Base-by-base conservation (phyloP, 768 basidiomycete species). In the Dioszegia hungarica region DNA sequence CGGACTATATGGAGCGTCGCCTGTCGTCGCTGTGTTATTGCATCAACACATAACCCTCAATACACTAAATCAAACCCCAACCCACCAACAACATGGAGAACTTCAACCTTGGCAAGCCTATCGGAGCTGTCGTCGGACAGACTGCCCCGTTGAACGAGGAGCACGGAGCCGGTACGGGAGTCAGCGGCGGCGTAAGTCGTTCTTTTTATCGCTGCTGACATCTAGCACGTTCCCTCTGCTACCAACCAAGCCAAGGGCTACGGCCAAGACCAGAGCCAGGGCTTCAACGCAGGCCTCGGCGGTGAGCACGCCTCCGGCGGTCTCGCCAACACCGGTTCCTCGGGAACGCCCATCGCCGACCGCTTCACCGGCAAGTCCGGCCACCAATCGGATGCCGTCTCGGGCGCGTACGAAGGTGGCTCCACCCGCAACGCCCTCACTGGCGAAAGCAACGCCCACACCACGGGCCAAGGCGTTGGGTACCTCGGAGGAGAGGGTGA, bases 241-340 rank as follows among this genome's bases (percentile, higher is more conserved):
- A 20, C 41, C 43, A 37, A 50, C 58, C 41, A 60, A 45, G 33
- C 28, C 63, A 5, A 22, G 44, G 41, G 66, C 61, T 62, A 64
- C 62, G 33, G 40, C 11, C 36, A 64, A 15, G 57, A 63, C 39
- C 54, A 56, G 44, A 54, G 49, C 0, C n/a, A n/a, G n/a, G 64
- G 64, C 25, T 67, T 70, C 60, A 66, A 65, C 50, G 33, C 48
- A 28, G 64, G 66, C 48, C 43, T 65, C 50, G 65, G 68, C 29
- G 68, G 68, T 15, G 56, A 59, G 24, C 63, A 70, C 57, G 68
- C 65, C 27, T 70, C 68, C 17, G 65, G 63, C 25, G 68, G 68
- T 64, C 31, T 59, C 54, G 51, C 50, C 24, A 17, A 17, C 28
- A 12, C n/a, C 33, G 40, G 8, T 24, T 5, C 44, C n/a, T n/a